Evolutionary conservation across 1,284 basidiomycete genomes (phyloP).

Genomic region (Mycena citricolor): DNA sequence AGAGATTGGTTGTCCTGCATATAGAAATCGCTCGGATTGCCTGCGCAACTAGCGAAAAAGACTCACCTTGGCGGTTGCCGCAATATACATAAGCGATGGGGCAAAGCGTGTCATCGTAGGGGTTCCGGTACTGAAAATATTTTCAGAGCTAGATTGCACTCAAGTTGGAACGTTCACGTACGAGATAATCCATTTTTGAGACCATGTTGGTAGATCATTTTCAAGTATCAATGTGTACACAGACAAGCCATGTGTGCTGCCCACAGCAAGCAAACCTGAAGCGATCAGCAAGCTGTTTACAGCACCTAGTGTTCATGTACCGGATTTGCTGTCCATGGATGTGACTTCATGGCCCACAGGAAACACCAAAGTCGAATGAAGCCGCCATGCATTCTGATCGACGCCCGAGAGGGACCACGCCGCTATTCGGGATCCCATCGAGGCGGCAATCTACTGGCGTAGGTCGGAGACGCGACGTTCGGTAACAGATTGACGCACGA

Average conservation of each 20-base stretch:
- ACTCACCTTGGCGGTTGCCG: constrained; percentile 58
- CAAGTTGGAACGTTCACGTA: constrained; percentile 34
- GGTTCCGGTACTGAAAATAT: constrained; percentile 42
- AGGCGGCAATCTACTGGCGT: constrained; percentile 62
- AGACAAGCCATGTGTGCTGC: constrained; percentile 54
- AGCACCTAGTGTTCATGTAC: constrained; percentile 36
- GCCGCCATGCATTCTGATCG: constrained; percentile 61
- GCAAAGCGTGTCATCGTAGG: constrained; percentile 61
- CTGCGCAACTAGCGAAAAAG: constrained; percentile 3
- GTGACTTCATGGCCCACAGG: constrained; percentile 54
- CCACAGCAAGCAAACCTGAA: constrained; percentile 70
- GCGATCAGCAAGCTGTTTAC: constrained; percentile 23
- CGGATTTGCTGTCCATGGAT: constrained; percentile 68
- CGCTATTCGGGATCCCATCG: constrained; percentile 63
- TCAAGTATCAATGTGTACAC: constrained; percentile 74
- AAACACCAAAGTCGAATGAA: constrained; percentile 75
- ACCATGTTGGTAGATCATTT: constrained; percentile 80
- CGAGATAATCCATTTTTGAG: constrained; percentile 67
- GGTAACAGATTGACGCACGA: constrained; percentile 48
- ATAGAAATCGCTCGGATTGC: constrained; percentile 13
- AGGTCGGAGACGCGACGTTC: constrained; percentile 17
- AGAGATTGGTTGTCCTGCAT: constrained; percentile 56
- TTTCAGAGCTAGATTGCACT: constrained; percentile 7
- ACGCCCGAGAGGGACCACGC: constrained; percentile 72
- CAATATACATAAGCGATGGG: constrained; percentile 74